A percentile compares a stretch with the other conserved stretches of the same genome.
Evolutionary conservation across 2,329 filamentous ascomycete genomes (phyloP).

Genomic region (Fusarium sp.): DNA sequence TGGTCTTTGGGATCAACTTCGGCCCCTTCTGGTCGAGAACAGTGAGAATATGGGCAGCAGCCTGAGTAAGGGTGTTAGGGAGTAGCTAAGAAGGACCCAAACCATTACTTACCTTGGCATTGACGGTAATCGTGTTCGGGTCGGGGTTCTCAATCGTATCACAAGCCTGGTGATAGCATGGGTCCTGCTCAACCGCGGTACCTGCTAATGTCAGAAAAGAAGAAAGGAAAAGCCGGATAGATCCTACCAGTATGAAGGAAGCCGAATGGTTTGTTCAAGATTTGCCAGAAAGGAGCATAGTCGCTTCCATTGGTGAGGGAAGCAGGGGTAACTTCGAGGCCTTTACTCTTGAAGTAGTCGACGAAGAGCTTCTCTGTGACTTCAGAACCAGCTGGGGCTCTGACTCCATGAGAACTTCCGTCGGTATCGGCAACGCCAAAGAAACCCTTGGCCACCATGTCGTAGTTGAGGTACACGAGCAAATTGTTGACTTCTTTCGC

Average conservation of each 20-base stretch:
- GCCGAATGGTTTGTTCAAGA: constrained; percentile 42
- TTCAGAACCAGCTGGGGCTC: constrained; percentile 45
- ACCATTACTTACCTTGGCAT: constrained; percentile 32
- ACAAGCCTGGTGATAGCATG: constrained; percentile 50
- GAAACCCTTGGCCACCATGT: constrained; percentile 40
- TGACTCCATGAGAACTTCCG: constrained; percentile 34
- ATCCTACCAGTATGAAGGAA: constrained; percentile 38
- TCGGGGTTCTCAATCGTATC: constrained; percentile 53
- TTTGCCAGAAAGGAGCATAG: constrained; percentile 43
- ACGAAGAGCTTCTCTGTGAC: constrained; percentile 41
- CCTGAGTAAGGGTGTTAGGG: constrained; percentile 12
- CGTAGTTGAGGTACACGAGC: constrained; percentile 39
- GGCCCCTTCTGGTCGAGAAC: constrained; percentile 40
- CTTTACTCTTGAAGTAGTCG: constrained; percentile 47
- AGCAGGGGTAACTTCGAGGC: constrained; percentile 32
- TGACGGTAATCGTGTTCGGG: constrained; percentile 41
- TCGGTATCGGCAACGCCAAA: constrained; percentile 43
- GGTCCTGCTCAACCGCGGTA: constrained; percentile 36
- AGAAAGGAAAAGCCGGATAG: neutral
- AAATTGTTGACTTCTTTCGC: constrained; percentile 35
- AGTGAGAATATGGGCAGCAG: constrained; percentile 61
- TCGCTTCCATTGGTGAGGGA: constrained; percentile 52
- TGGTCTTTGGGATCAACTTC: constrained; percentile 42
- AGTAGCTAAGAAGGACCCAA: accelerated
- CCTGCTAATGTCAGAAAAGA: neutral